Conservation (phyloP, 805 yeast species). For the Priceomyces medius region DNA sequence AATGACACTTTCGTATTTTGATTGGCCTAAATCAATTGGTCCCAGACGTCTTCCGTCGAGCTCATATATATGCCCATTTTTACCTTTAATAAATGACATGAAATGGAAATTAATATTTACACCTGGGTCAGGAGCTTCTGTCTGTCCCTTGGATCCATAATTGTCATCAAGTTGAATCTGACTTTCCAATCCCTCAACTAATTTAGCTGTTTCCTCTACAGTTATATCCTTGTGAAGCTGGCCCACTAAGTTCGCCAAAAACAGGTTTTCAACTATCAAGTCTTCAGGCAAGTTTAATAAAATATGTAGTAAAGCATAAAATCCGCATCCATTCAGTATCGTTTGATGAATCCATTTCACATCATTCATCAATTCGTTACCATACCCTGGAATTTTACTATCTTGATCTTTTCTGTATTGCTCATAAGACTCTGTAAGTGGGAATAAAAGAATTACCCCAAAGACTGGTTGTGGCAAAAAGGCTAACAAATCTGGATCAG, state of each 20-base stretch:
- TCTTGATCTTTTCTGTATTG: constrained; percentile 45
- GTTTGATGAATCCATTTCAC: constrained; percentile 84
- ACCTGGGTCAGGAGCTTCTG: constrained; percentile 63
- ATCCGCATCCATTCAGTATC: constrained; percentile 87
- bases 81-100: constrained; percentile 63
- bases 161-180: constrained; percentile 41
- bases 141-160: constrained; percentile 56
- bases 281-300: constrained; percentile 48
- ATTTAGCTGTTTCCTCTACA: constrained; percentile 35
- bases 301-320: constrained; percentile 78
- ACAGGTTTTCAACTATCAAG: constrained; percentile 40
- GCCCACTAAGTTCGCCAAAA: constrained; percentile 20
- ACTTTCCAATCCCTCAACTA: constrained; percentile 48
- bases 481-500: constrained; percentile 76
- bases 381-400: constrained; percentile 11
- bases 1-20: constrained; percentile 48
- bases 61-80: constrained; percentile 66
- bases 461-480: constrained; percentile 80
- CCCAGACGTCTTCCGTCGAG: constrained; percentile 86
- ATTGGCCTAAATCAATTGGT: constrained; percentile 61
- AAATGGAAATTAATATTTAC: constrained; percentile 65
- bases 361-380: constrained; percentile 28
- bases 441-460: constrained; percentile 79
- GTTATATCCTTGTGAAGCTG: constrained; percentile 18
- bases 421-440: constrained; percentile 67